Evolutionary conservation across 2,329 filamentous ascomycete species (phyloP).

Genomic region (Plectosphaerella cucumerina): DNA sequence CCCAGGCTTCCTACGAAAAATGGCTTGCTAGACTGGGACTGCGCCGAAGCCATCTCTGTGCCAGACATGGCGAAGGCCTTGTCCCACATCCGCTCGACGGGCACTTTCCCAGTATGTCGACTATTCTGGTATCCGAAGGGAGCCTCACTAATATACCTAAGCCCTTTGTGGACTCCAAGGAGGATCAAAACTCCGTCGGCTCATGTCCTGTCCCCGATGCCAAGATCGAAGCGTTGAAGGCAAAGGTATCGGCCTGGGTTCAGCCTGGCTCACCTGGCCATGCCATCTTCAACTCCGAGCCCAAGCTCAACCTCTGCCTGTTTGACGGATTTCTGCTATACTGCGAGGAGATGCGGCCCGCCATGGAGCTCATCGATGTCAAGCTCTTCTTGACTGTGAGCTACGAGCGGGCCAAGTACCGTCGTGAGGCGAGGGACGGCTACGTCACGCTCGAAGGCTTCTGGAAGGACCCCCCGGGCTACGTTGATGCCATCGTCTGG

Average conservation of each 20-base stretch:
- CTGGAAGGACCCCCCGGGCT: constrained; percentile 91
- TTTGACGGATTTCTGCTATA: constrained; percentile 90
- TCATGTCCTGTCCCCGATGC: constrained; percentile 45
- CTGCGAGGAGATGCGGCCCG: constrained; percentile 48
- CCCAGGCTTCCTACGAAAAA: constrained; percentile 52
- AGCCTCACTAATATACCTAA: constrained; percentile 17
- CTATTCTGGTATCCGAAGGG: neutral
- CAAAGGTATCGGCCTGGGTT: constrained; percentile 44
- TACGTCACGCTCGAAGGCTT: constrained; percentile 86
- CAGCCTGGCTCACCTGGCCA: constrained; percentile 39
- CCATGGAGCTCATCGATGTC: constrained; percentile 64
- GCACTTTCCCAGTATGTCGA: constrained; percentile 57
- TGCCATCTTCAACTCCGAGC: constrained; percentile 19
- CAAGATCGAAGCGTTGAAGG: constrained; percentile 40
- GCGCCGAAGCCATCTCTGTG: constrained; percentile 72
- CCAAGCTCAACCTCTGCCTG: constrained; percentile 55
- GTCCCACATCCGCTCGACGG: constrained; percentile 64
- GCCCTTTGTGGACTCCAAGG: constrained; percentile 49
- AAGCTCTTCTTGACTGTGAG: constrained; percentile 74
- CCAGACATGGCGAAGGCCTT: constrained; percentile 64
- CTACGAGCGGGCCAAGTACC: constrained; percentile 57
- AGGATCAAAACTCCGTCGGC: constrained; percentile 61
- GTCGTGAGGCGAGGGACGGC: constrained; percentile 65
- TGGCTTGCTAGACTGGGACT: constrained; percentile 86
- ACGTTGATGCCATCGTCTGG: constrained; percentile 94